These are phyloP conservation scores for Solanum appendiculatum DNA, from an alignment of 257 asterid genomes.

Conservation along the genomic window DNA sequence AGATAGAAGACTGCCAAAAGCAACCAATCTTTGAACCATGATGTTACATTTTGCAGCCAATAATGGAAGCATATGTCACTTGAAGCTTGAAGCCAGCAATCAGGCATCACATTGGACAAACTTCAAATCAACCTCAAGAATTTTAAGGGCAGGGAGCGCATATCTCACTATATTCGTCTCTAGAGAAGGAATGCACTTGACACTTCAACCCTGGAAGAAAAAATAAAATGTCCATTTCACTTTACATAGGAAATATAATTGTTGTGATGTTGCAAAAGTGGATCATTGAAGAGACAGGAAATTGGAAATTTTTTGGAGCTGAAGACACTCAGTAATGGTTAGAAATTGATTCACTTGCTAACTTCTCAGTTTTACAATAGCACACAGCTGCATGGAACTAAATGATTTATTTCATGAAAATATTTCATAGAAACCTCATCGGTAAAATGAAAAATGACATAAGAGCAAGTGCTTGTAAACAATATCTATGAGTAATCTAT, in stretches of 20 bases:
- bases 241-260: background rate
- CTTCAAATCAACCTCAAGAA: background rate
- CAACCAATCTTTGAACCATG: background rate
- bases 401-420: conserved; percentile 1
- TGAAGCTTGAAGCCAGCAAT: background rate
- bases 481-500: conserved; percentile 13
- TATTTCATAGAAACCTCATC: background rate
- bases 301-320: background rate
- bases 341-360: background rate
- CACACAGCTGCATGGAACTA: background rate
- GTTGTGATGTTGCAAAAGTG: background rate
- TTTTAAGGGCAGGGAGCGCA: background rate
- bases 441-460: background rate
- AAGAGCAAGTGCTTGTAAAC: conserved; percentile 8
- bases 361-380: background rate
- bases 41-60: background rate
- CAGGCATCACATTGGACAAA: background rate
- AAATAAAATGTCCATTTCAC: background rate
- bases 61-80: background rate
- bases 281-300: background rate
- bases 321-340: background rate
- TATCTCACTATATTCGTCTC: background rate
- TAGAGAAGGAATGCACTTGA: background rate
- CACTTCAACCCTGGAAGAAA: background rate
- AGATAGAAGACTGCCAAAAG: background rate